A percentile compares a stretch with the other conserved stretches of the same genome.
phyloP scores from a whole-genome alignment of 305 asterid genomes.

The Lippia alba region DNA sequence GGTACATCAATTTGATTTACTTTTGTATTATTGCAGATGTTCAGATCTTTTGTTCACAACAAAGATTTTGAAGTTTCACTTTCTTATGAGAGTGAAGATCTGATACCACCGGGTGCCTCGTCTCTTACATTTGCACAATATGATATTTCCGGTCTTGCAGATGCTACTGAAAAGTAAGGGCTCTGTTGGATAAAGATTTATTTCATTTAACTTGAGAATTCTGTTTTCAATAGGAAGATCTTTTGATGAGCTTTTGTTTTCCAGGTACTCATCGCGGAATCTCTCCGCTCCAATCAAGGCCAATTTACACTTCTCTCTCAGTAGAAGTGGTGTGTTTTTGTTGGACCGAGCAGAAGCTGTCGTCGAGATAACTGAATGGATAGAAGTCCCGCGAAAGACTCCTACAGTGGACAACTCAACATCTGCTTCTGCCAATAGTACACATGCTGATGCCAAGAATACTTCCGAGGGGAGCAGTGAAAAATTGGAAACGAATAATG shows the following conservation, averaged over 20 bases:
- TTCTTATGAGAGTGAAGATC: constrained; percentile 82
- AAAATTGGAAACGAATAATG: constrained; percentile 53
- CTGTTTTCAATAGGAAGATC: constrained; percentile 21
- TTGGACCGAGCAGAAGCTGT: constrained; percentile 97
- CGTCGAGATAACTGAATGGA: constrained; percentile 96
- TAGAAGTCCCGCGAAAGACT: constrained; percentile 90
- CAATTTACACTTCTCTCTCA: constrained; percentile 90
- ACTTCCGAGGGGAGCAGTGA: constrained; percentile 66
- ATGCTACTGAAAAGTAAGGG: constrained; percentile 80
- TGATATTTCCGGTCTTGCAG: constrained; percentile 85
- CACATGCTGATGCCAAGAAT: constrained; percentile 55
- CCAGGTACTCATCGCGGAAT: constrained; percentile 88
- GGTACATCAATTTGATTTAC: constrained; percentile 29
- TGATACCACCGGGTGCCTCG: constrained; percentile 77
- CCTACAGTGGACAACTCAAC: constrained; percentile 80
- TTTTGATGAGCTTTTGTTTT: constrained; percentile 25
- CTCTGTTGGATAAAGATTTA: constrained; percentile 29
- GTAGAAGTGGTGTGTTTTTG: constrained; percentile 88
- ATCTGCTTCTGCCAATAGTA: constrained; percentile 61
- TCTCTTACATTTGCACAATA: constrained; percentile 76
- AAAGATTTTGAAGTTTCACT: constrained; percentile 94
- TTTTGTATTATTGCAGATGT: constrained; percentile 62
- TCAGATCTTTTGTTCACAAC: constrained; percentile 83
- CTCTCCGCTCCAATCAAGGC: constrained; percentile 96
- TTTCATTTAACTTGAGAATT: constrained; percentile 25